These are phyloP conservation scores for Tetrapisispora namnaoensis DNA, from an alignment of 805 yeast genomes.

Conservation along the genomic window DNA sequence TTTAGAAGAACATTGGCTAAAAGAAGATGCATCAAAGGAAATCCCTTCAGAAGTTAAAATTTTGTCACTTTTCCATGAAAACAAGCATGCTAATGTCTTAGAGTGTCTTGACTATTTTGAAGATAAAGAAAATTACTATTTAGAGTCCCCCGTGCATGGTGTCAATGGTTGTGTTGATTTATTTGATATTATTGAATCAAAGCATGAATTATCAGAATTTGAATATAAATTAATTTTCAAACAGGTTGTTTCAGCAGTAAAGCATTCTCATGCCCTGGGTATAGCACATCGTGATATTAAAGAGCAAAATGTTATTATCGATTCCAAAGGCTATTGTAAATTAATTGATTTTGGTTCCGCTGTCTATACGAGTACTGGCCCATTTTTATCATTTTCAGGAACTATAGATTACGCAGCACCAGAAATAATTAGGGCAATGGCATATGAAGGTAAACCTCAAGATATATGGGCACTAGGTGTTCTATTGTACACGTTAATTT, in stretches of 20 bases:
- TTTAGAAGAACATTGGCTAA: slow-evolving; percentile 91
- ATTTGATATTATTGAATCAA: slow-evolving; percentile 82
- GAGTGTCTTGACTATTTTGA: slow-evolving; percentile 83
- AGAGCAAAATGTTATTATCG: slow-evolving; percentile 87
- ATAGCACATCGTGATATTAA: slow-evolving; percentile 90
- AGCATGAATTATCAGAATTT: slow-evolving; percentile 61
- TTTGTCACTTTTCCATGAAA: slow-evolving; percentile 59
- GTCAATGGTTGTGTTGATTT: slow-evolving; percentile 79
- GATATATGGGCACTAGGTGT: slow-evolving; percentile 97
- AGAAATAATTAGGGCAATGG: slow-evolving; percentile 78
- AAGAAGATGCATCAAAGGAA: slow-evolving; percentile 82
- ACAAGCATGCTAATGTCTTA: slow-evolving; percentile 81
- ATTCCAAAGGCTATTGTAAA: slow-evolving; percentile 66
- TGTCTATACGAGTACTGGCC: slow-evolving; percentile 81
- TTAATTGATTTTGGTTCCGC: slow-evolving; percentile 93
- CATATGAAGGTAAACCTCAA: slow-evolving; percentile 87
- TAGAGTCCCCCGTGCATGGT: slow-evolving; percentile 90
- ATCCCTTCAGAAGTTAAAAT: slow-evolving; percentile 91
- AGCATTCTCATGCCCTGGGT: slow-evolving; percentile 73
- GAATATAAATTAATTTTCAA: slow-evolving; percentile 69
- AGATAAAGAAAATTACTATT: slow-evolving; percentile 76
- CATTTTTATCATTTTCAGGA: slow-evolving; percentile 94
- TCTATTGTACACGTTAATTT: slow-evolving; percentile 77
- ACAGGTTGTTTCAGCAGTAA: slow-evolving; percentile 69
- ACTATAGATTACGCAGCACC: slow-evolving; percentile 97